These are phyloP conservation scores for Picea engelmannii DNA, from an alignment of 83 land plant genomes.

Conservation along the genomic window DNA sequence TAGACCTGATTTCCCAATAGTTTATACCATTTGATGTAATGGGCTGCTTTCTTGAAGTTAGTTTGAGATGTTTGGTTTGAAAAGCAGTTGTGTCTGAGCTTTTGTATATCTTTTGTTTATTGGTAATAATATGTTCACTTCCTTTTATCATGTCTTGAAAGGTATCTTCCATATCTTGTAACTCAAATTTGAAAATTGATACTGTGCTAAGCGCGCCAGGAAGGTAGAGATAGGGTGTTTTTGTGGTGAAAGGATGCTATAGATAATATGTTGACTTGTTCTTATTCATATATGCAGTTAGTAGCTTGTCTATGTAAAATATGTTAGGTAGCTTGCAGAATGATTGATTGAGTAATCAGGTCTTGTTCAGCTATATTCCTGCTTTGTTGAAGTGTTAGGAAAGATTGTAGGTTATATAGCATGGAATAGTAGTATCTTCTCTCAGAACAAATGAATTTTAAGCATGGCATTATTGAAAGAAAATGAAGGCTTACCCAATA, in stretches of 20 bases:
- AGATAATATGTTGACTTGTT: not conserved
- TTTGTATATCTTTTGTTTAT: not conserved
- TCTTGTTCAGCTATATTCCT: too few relatives aligned
- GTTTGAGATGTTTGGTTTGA: not conserved
- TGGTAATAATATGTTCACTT: not conserved
- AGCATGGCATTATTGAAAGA: too few relatives aligned
- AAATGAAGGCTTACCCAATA: too few relatives aligned
- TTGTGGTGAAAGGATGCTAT: not conserved
- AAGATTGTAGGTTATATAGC: too few relatives aligned
- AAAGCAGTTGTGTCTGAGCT: not conserved
- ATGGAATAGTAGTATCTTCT: too few relatives aligned
- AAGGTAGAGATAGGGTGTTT: not conserved
- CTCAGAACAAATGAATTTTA: too few relatives aligned
- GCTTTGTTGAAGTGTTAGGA: too few relatives aligned
- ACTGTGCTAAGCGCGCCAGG: not conserved
- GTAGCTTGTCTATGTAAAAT: not conserved
- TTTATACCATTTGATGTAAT: too few relatives aligned
- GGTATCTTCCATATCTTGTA: not conserved
- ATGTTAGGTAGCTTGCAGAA: not conserved
- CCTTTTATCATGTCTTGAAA: not conserved
- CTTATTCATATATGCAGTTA: not conserved
- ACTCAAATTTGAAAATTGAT: not conserved
- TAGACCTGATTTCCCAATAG: not conserved
- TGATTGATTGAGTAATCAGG: too few relatives aligned
- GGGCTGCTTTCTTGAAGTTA: not conserved